Percentiles rank a stretch among this genome's conserved stretches.
Evolutionary conservation across 73 alveolate genomes (phyloP).

Genomic region (Uronychia binucleata): DNA sequence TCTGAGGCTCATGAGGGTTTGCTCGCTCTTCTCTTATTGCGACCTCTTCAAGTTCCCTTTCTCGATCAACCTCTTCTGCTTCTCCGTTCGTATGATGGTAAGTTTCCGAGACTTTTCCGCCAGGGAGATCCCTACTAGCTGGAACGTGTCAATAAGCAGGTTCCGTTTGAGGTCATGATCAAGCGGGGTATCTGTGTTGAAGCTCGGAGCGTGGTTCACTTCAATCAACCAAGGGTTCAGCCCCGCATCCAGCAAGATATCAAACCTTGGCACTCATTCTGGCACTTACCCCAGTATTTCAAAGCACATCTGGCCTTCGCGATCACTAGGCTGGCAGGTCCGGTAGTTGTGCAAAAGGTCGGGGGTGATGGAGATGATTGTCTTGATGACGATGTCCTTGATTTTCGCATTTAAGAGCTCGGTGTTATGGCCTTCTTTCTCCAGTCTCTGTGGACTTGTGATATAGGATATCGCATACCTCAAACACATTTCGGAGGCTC

Average conservation of each 20-base stretch:
- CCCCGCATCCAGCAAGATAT: conserved; percentile 48
- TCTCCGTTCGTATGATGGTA: conserved; percentile 21
- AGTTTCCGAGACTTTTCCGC: conserved; percentile 39
- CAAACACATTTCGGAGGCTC: neutral
- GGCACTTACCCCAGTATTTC: conserved; percentile 52
- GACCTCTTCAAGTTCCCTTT: conserved; percentile 35
- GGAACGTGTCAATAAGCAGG: conserved; percentile 56
- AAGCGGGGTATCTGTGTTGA: conserved; percentile 76
- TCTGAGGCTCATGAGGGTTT: neutral
- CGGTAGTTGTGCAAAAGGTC: conserved; percentile 63
- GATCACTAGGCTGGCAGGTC: conserved; percentile 68
- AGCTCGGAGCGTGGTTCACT: conserved; percentile 89
- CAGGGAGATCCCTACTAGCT: conserved; percentile 46
- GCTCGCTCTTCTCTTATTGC: neutral
- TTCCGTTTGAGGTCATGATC: conserved; percentile 60
- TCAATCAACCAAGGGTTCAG: conserved; percentile 77
- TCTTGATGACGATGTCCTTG: conserved; percentile 62
- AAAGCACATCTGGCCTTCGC: conserved; percentile 65
- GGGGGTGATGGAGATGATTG: conserved; percentile 55
- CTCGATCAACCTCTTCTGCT: conserved; percentile 33
- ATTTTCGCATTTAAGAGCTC: conserved; percentile 31
- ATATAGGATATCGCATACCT: neutral
- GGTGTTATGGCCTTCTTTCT: conserved; percentile 37
- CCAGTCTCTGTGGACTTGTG: conserved; percentile 14
- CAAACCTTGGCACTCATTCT: conserved; percentile 19